A percentile compares a stretch with the other conserved stretches of the same genome.
Evolutionary conservation across 2,329 filamentous ascomycete genomes (phyloP).

Genomic region (Scedosporium aurantiacum): DNA sequence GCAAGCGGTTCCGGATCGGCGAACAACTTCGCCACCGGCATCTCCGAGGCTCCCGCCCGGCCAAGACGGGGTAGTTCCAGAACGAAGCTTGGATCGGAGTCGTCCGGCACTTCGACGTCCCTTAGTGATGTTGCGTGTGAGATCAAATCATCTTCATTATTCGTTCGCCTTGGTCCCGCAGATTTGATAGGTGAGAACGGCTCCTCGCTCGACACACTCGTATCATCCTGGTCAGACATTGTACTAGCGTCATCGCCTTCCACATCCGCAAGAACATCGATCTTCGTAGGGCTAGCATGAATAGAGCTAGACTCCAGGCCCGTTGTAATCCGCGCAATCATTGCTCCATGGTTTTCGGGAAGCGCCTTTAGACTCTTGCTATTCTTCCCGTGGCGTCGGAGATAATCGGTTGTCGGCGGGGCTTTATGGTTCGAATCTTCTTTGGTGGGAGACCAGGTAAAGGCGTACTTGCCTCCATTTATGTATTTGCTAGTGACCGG

Average conservation of each 20-base stretch:
- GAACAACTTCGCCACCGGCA: conserved; percentile 44
- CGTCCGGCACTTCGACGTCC: conserved; percentile 35
- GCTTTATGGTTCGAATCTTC: conserved; percentile 20
- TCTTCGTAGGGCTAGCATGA: conserved; percentile 26
- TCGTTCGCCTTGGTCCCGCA: conserved; percentile 19
- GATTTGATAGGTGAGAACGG: conserved; percentile 39
- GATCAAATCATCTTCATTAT: conserved; percentile 36
- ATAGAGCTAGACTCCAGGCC: conserved; percentile 22
- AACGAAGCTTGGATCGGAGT: conserved; percentile 34
- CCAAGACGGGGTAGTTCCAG: conserved; percentile 38
- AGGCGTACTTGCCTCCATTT: conserved; percentile 43
- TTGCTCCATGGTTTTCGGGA: conserved; percentile 15
- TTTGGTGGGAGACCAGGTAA: conserved; percentile 21
- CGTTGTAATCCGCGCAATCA: conserved; percentile 26
- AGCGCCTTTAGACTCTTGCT: conserved; percentile 23
- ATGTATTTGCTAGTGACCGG: conserved; percentile 49
- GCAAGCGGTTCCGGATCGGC: conserved; percentile 45
- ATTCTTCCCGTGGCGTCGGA: conserved; percentile 34
- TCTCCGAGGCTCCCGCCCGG: conserved; percentile 35
- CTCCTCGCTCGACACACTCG: conserved; percentile 38
- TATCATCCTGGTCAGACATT: conserved; percentile 45
- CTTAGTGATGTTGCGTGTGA: conserved; percentile 41
- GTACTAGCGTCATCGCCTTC: conserved; percentile 39
- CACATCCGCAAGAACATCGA: conserved; percentile 23
- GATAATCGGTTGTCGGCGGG: conserved; percentile 35